Percentiles rank a stretch among this genome's conserved stretches.
Evolutionary conservation across 2,329 filamentous ascomycete genomes (phyloP).

Genomic region (Zymoseptoria pseudotritici): DNA sequence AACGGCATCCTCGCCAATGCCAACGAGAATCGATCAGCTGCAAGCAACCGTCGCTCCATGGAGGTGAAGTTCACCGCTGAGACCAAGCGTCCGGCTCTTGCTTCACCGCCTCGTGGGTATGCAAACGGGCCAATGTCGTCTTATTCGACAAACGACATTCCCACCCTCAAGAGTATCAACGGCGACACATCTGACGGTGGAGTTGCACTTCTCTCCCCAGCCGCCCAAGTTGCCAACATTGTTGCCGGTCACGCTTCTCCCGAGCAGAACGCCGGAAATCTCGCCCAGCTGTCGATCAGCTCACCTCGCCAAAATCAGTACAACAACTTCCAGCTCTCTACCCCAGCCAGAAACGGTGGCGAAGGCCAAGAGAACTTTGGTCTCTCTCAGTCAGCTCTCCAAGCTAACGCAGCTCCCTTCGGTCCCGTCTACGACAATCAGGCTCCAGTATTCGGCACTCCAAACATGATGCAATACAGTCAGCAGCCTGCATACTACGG

Average conservation of each 20-base stretch:
- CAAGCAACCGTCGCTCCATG: constrained; percentile 41
- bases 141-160: constrained; percentile 83
- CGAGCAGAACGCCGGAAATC: constrained; percentile 57
- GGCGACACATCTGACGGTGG: constrained; percentile 44
- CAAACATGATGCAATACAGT: constrained; percentile 24
- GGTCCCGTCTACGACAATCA: constrained; percentile 49
- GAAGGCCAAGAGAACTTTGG: constrained; percentile 46
- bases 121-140: constrained; percentile 65
- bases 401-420: constrained; percentile 73
- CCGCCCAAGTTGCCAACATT: constrained; percentile 16
- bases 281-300: constrained; percentile 57
- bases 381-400: constrained; percentile 63
- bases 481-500: constrained; percentile 33
- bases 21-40: constrained; percentile 35
- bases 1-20: constrained; percentile 34
- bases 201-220: constrained; percentile 22
- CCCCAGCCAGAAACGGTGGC: constrained; percentile 33
- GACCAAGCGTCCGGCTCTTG: constrained; percentile 41
- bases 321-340: constrained; percentile 43
- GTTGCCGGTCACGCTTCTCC: constrained; percentile 34
- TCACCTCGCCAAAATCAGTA: constrained; percentile 67
- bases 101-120: constrained; percentile 52
- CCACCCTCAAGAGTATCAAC: constrained; percentile 68
- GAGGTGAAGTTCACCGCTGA: constrained; percentile 40
- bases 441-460: constrained; percentile 18